Base-by-base conservation (phyloP, 139 green algal species). In the Chlorella vulgaris region DNA sequence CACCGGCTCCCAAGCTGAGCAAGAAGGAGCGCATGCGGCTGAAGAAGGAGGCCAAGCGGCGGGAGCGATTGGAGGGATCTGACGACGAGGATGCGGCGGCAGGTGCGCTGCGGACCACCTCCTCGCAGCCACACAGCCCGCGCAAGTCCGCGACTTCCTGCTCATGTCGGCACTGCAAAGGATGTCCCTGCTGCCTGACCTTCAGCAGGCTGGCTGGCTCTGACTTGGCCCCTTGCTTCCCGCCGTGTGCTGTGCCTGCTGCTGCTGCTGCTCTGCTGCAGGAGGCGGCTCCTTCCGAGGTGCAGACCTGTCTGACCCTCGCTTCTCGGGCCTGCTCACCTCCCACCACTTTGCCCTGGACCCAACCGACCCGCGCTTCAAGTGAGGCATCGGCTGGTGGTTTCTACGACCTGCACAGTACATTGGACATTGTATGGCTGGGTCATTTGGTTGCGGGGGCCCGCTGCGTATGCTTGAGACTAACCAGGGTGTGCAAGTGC, bases 341-440 rank as follows among this genome's bases (percentile, higher is more conserved):
- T 87, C 86, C 8, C 85, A 89, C 24, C 73, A 91, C 13, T 98
- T 92, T 87, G 94, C 94, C 1, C 85, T 98, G 50, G 95, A 98
- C 78, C 95, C 95, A 2, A 98, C 95, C 26, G 92, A 98, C 88
- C 95, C 95, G 2, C 84, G 91, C 40, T 98, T 91, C 83, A 80
- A 80, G 74, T 69, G 39, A 70, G 74, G 38, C 4, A 24, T 8
- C 5, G 10, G 33, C 7, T 40, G 31, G 47, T 58, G 47, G 47
- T 58, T 10, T n/a, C n/a, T n/a, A n/a, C n/a, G n/a, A n/a, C n/a
- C n/a, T n/a, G n/a, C n/a, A n/a, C n/a, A n/a, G n/a, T n/a, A n/a
- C n/a, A n/a, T n/a, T n/a, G n/a, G n/a, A n/a, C n/a, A n/a, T n/a
- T n/a, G n/a, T n/a, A n/a, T n/a, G n/a, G n/a, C n/a, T n/a, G n/a